Evolutionary conservation across 768 basidiomycete genomes (phyloP).

Genomic region (Tricholoma bakamatsutake): DNA sequence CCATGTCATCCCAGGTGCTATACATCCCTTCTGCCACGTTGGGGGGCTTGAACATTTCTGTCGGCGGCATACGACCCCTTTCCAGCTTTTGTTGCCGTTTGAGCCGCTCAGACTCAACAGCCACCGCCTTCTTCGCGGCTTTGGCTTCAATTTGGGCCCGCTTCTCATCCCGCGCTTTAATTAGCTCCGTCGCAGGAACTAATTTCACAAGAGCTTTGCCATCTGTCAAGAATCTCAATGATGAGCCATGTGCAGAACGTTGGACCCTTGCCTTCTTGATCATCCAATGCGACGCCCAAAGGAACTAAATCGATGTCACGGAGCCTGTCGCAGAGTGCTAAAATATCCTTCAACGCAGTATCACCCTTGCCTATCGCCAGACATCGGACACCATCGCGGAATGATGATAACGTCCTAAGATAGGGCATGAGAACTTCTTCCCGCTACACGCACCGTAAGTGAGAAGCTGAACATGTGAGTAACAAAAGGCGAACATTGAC

Average conservation of each 20-base stretch:
- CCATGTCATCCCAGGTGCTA: conserved; percentile 77
- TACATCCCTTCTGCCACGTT: conserved; percentile 69
- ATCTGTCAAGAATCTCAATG: conserved; percentile 39
- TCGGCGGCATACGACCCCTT: conserved; percentile 70
- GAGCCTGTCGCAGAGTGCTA: conserved; percentile 83
- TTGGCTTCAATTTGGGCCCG: conserved; percentile 69
- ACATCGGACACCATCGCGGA: conserved; percentile 85
- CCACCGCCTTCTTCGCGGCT: conserved; percentile 70
- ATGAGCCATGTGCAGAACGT: conserved; percentile 1
- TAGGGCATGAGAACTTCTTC: conserved; percentile 89
- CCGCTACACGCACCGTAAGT: conserved; percentile 40
- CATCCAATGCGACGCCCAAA: conserved; percentile 94
- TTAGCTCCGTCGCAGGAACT: conserved; percentile 74
- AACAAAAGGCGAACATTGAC: conserved; percentile 42
- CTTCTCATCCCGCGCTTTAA: conserved; percentile 87
- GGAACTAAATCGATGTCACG: conserved; percentile 87
- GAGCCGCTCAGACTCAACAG: conserved; percentile 55
- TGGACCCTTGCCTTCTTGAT: conserved; percentile 73
- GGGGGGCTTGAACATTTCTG: conserved; percentile 81
- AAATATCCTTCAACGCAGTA: conserved; percentile 67
- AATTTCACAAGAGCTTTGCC: conserved; percentile 95
- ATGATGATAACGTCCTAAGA: conserved; percentile 74
- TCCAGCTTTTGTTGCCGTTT: conserved; percentile 78
- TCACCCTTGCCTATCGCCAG: conserved; percentile 72
- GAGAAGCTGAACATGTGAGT: background rate